These are phyloP conservation scores for Meira miltonrushii DNA, from an alignment of 1,284 basidiomycete genomes.

Conservation along the genomic window DNA sequence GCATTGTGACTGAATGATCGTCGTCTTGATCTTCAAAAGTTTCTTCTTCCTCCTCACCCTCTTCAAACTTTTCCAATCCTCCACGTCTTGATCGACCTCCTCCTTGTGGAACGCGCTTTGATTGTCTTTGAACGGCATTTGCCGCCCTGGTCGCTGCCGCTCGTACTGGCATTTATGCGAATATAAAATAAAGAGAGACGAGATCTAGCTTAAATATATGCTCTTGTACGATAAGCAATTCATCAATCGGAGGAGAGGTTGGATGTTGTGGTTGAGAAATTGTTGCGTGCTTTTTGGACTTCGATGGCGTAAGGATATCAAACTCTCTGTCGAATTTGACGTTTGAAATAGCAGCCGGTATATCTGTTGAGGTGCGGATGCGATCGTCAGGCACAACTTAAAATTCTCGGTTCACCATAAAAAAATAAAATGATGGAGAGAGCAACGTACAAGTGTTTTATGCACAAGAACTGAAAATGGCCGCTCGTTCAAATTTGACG, in stretches of 20 bases:
- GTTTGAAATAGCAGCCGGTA: too few relatives aligned
- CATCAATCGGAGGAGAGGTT: neutral
- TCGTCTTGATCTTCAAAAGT: neutral
- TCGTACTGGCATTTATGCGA: neutral
- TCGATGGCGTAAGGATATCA: neutral
- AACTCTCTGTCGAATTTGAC: neutral
- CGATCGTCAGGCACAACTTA: too few relatives aligned
- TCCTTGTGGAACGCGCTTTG: neutral
- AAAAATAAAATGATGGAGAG: too few relatives aligned
- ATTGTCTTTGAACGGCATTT: neutral
- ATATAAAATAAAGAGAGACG: too few relatives aligned
- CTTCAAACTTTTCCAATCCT: neutral
- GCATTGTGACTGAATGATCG: too few relatives aligned
- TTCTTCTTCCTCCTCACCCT: neutral
- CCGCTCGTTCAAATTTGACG: too few relatives aligned
- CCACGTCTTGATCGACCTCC: neutral
- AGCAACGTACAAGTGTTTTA: too few relatives aligned
- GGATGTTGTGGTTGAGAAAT: neutral
- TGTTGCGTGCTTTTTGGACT: neutral
- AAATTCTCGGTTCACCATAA: too few relatives aligned
- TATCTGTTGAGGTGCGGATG: too few relatives aligned
- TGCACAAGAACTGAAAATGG: too few relatives aligned
- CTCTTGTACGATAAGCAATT: neutral
- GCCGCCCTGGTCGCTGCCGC: conserved; percentile 3
- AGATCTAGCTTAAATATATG: too few relatives aligned